Conservation (phyloP, 441 rosid species). For the Adansonia gregorii region DNA sequence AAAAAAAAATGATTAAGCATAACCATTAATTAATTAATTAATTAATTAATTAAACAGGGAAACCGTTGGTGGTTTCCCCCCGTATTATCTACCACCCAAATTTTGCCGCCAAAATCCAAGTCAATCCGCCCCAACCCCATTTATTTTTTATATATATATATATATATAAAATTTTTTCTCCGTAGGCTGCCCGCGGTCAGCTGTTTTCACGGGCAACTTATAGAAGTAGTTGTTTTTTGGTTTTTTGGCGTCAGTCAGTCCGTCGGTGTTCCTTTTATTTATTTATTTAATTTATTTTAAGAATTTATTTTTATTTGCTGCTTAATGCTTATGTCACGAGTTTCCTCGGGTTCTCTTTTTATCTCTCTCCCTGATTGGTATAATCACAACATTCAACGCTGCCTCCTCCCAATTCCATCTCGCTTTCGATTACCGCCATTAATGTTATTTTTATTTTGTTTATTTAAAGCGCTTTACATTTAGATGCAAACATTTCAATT, state of each 20-base stretch:
- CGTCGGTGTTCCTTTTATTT: background rate
- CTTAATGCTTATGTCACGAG: constrained; percentile 40
- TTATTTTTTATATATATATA: background rate
- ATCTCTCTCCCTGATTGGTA: constrained; percentile 31
- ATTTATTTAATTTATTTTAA: background rate
- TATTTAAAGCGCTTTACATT: constrained; percentile 18
- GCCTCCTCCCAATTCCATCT: constrained; percentile 18
- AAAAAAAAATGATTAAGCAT: no score
- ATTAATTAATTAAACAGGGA: background rate
- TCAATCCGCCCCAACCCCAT: background rate
- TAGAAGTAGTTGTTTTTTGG: background rate
- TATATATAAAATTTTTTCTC: background rate
- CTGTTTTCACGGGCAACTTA: constrained; percentile 43
- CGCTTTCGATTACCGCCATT: background rate
- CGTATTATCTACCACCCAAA: background rate
- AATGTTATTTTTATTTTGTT: background rate
- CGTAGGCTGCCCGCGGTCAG: constrained; percentile 56
- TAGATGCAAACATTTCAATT: background rate
- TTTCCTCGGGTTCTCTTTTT: constrained; percentile 74
- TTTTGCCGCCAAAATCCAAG: constrained; percentile 36
- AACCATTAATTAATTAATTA: no score
- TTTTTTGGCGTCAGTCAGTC: background rate
- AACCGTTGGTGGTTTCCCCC: constrained; percentile 17
- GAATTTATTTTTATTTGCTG: no score
- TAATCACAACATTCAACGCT: constrained; percentile 34